Conservation (phyloP, 2,329 filamentous ascomycete species). For the Talaromyces sp. region DNA sequence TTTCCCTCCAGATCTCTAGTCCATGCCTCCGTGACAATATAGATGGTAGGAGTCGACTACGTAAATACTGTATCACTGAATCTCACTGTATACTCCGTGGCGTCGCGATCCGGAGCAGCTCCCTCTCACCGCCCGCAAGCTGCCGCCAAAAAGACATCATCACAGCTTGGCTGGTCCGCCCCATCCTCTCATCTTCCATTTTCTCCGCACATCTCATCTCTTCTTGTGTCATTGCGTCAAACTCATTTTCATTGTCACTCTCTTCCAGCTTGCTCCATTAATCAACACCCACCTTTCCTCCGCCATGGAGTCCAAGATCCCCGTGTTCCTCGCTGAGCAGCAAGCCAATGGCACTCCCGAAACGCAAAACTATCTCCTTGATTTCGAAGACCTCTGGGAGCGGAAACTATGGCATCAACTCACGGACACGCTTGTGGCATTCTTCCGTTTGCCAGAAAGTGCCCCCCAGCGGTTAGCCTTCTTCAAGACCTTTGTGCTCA, state of each 20-base stretch:
- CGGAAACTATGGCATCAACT: conserved; percentile 99
- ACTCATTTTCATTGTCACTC: not conserved
- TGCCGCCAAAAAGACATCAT: conserved; percentile 25
- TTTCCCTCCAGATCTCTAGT: no score
- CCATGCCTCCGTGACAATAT: no score
- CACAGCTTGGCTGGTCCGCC: conserved; percentile 7
- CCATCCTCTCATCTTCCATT: conserved; percentile 15
- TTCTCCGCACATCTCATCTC: conserved; percentile 2
- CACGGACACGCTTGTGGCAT: conserved; percentile 82
- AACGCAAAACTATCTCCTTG: conserved; percentile 82
- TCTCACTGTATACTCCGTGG: no score
- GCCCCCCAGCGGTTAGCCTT: conserved; percentile 81
- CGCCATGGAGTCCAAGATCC: conserved; percentile 81
- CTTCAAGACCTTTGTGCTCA: conserved; percentile 93
- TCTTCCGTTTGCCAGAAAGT: conserved; percentile 83
- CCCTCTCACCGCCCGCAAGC: conserved; percentile 22
- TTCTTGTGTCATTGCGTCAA: not conserved
- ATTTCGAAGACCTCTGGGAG: conserved; percentile 97
- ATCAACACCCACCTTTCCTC: conserved; percentile 13
- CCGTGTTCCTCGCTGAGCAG: conserved; percentile 89
- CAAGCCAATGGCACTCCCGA: conserved; percentile 85
- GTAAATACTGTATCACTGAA: no score
- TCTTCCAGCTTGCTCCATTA: not conserved
- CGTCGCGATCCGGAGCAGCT: not conserved
- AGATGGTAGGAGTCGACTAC: no score